Evolutionary conservation across 139 green algal species (phyloP).

Genomic region (Asterochloris erici): DNA sequence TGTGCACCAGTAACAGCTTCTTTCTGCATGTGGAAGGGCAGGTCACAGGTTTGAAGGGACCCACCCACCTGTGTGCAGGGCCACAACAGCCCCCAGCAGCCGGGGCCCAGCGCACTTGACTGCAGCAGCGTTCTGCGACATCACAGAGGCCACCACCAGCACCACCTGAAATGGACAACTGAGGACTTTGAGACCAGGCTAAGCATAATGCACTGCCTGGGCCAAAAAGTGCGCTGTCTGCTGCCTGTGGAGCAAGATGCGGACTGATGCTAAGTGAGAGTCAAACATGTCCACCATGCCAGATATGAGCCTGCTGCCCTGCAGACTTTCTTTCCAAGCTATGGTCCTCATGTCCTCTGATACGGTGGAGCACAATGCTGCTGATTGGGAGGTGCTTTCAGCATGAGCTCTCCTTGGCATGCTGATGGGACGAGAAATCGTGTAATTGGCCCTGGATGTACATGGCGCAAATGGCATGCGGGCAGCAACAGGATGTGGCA

Average conservation of each 20-base stretch:
- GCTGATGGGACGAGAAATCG: too few relatives aligned
- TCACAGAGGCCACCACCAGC: conserved; percentile 57
- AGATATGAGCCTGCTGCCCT: too few relatives aligned
- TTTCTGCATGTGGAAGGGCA: not conserved
- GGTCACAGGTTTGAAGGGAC: not conserved
- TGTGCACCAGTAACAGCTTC: too few relatives aligned
- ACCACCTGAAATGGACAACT: conserved; percentile 14
- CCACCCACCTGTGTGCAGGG: conserved; percentile 45
- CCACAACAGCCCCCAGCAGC: conserved; percentile 49
- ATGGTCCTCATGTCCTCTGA: too few relatives aligned
- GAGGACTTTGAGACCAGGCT: not conserved
- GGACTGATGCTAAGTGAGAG: too few relatives aligned
- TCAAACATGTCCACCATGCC: too few relatives aligned
- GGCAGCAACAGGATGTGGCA: not conserved
- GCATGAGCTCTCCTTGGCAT: not conserved
- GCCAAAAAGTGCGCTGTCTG: too few relatives aligned
- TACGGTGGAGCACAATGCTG: too few relatives aligned
- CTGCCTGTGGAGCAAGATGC: too few relatives aligned
- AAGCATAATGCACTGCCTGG: not conserved
- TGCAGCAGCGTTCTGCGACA: conserved; percentile 47
- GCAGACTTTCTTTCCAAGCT: too few relatives aligned
- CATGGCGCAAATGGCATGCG: not conserved
- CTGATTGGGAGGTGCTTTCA: not conserved
- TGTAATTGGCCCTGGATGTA: not conserved
- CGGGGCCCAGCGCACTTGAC: conserved; percentile 29